phyloP scores from a whole-genome alignment of 306 rosid species.

The Lablab purpureus region DNA sequence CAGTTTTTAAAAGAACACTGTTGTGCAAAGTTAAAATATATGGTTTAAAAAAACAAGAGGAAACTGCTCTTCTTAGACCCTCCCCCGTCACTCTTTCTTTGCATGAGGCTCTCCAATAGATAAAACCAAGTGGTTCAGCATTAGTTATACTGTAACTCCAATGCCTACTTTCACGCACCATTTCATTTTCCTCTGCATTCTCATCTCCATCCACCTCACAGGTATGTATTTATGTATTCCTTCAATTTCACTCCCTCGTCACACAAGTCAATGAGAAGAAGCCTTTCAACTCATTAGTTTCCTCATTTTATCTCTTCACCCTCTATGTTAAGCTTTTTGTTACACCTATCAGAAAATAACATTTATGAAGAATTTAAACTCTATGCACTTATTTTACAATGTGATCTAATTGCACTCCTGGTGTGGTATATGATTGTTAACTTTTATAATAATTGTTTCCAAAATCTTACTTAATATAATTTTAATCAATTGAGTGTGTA shows the following conservation, averaged over 20 bases:
- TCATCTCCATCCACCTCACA: constrained; percentile 49
- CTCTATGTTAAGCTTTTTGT: not conserved
- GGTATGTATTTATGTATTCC: constrained; percentile 38
- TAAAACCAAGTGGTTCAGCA: not conserved
- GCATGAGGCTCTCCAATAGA: not conserved
- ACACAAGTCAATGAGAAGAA: not conserved
- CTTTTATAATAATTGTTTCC: too few species aligned
- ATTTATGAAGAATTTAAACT: not conserved
- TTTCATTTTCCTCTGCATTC: constrained; percentile 42
- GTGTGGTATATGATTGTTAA: too few species aligned
- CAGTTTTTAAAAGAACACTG: not conserved
- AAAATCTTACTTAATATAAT: too few species aligned
- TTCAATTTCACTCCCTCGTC: not conserved
- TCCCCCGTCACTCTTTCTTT: not conserved
- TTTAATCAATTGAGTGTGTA: too few species aligned
- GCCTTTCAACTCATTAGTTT: not conserved
- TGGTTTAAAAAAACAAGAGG: constrained; percentile 45
- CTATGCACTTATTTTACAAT: not conserved
- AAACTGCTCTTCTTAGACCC: constrained; percentile 12
- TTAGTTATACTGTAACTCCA: not conserved
- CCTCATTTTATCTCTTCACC: not conserved
- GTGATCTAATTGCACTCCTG: too few species aligned
- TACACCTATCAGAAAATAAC: too few species aligned
- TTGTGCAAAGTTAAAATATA: constrained; percentile 24
- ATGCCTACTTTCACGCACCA: constrained; percentile 49